Evolutionary conservation across 805 yeast species (phyloP), one percentile per base, ranked within the genome.

Genomic region (Tetrapisispora iriomotensis): DNA sequence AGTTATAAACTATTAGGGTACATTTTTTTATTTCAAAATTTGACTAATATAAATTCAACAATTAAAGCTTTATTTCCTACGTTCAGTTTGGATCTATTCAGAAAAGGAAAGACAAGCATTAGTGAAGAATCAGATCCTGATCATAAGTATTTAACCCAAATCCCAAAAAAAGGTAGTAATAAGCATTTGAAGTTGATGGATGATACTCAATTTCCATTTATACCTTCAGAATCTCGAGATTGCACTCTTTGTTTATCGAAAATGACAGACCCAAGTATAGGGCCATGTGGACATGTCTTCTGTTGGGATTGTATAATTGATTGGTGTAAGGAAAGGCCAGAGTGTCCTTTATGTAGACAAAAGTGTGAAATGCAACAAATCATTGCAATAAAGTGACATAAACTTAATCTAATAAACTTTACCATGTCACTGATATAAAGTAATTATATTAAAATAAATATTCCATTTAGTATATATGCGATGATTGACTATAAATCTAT

Each of bases 281-380:
- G 95, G 0, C 74, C 79, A 4, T 90, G 98, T 61, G 98, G 97
- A 0, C 98, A 90, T 58, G 42, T 85, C 13, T 90, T 84, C 58
- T 90, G 98, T 61, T 90, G 97, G 96, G 68, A 67, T 6, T 90
- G 97, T 57, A 77, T 87, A 4, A 69, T 77, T 6, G 94, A 83
- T 49, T 90, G 97, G 97, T 75, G 87, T 42, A 68, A 85, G 45
- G 95, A 87, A 47, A 66, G 73, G 43, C 79, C 86, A 0, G 96
- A 87, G 53, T 90, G 98, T 56, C 97, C 98, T 0, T 65, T 92
- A 21, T 92, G 97, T 54, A 62, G 97, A 39, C 92, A 81, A 46
- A 69, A 80, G 72, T 59, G 61, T 36, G 45, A 42, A 23, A 47
- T 53, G 14, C 57, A 55, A 35, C 58, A 55, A 49, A 80, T 85